Conservation (phyloP, 73 alveolate species). For the Paramecium caudatum region DNA sequence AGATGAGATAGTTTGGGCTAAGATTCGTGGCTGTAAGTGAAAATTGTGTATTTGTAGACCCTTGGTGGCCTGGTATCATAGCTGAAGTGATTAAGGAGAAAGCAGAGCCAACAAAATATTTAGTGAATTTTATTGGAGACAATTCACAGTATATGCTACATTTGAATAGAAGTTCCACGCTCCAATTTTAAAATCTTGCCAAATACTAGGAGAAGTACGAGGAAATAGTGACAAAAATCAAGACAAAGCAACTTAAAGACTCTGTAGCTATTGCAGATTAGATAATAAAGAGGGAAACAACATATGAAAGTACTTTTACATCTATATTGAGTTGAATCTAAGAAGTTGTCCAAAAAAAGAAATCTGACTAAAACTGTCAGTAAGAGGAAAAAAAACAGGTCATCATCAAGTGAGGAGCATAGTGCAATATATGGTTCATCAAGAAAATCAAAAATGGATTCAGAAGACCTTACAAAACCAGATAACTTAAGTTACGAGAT, state of each 20-base stretch:
- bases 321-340: slow-evolving; percentile 31
- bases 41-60: slow-evolving; percentile 6
- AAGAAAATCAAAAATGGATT: slow-evolving; percentile 37
- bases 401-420: slow-evolving; percentile 21
- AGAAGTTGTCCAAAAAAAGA: neutral
- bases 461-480: neutral
- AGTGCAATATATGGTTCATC: slow-evolving; percentile 44
- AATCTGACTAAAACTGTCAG: neutral
- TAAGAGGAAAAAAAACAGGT: neutral
- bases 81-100: slow-evolving; percentile 36
- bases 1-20: slow-evolving; percentile 67
- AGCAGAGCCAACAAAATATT: slow-evolving; percentile 49
- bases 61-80: slow-evolving; percentile 72
- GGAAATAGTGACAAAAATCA: slow-evolving; percentile 27
- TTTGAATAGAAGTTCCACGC: slow-evolving; percentile 11
- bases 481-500: slow-evolving; percentile 25
- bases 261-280: slow-evolving; percentile 52
- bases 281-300: slow-evolving; percentile 40
- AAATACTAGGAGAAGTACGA: slow-evolving; percentile 54
- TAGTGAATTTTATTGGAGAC: slow-evolving; percentile 69
- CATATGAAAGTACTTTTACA: slow-evolving; percentile 53
- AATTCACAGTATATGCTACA: slow-evolving; percentile 49
- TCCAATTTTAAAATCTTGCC: slow-evolving; percentile 13
- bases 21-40: slow-evolving; percentile 55
- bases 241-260: slow-evolving; percentile 39